Base-by-base conservation (phyloP, 2,329 filamentous ascomycete species). In the Phialophora verrucosa region DNA sequence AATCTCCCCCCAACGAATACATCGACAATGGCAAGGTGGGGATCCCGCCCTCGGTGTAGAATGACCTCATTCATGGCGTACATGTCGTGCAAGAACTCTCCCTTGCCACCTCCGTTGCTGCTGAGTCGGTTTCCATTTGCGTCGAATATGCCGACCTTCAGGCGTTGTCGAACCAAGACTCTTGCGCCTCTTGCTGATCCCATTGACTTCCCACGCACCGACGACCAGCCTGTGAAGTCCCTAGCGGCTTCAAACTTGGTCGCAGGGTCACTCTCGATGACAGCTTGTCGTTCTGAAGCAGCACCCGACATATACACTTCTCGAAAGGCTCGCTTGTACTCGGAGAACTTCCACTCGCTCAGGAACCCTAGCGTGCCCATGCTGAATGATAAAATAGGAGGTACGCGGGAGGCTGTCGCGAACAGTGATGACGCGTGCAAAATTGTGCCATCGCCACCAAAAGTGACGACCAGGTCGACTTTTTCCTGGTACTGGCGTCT, bases 281-380 rank as follows among this genome's bases (percentile, higher is more conserved):
- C 71, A 12, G 74, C 66, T 5, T 78, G 79, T 11, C 82, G 79
- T 12, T 83, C 81, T 32, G 79, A 81, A 27, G 79, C 78, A 27
- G 88, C 85, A 2, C 88, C 89, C 49, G 87, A 90, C 91, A 97
- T 96, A 80, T 96, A 97, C 61, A 95, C 92, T 76, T 97, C 92
- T 57, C 92, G 84, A 81, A 96, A 97, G 0, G 95, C 95, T 57
- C 91, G 86, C 79, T 97, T 97, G 80, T 96, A 92, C 74, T 98
- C 93, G 6, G 84, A 84, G 76, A 98, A 98, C 74, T 95, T 96
- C 93, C 94, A 99, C 78, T 98, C 94, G 17, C 94, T 93, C 7
- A 99, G 81, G 72, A 99, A 99, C 0, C 95, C 95, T 0, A 99
- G 82, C 0, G 94, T 96, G 5, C 95, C 95, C 92, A 99, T 97